Evolutionary conservation across 306 rosid species (phyloP).

Genomic region (Senna tora): DNA sequence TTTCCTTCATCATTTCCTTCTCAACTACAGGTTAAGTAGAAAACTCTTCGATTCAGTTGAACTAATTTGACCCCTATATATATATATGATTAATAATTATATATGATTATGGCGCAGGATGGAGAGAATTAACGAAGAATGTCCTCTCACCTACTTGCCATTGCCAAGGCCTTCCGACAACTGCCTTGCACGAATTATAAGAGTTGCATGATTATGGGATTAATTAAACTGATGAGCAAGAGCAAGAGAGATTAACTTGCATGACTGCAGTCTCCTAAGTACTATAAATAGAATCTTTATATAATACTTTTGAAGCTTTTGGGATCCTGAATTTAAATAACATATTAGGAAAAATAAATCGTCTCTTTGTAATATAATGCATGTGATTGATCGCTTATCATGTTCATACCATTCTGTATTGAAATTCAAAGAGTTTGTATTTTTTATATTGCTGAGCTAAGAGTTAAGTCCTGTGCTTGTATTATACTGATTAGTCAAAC

Average conservation of each 20-base stretch:
- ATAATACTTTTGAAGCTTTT: no score
- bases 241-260: background rate
- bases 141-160: conserved; percentile 52
- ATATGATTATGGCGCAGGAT: conserved; percentile 42
- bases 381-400: no score
- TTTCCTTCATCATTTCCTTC: conserved; percentile 70
- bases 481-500: conserved; percentile 21
- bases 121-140: conserved; percentile 55
- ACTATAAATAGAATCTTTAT: no score
- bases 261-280: no score
- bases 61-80: no score
- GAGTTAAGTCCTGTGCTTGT: conserved; percentile 8
- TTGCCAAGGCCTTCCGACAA: conserved; percentile 59
- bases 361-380: no score
- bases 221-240: background rate
- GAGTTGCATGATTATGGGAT: conserved; percentile 28
- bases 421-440: no score
- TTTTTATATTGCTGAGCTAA: conserved; percentile 17
- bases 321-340: no score
- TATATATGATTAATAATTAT: no score
- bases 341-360: no score
- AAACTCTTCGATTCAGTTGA: background rate
- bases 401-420: no score
- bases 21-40: conserved; percentile 48
- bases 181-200: conserved; percentile 62